Evolutionary conservation across 2,329 filamentous ascomycete genomes (phyloP).

Genomic region (Dactylellina leptospora): DNA sequence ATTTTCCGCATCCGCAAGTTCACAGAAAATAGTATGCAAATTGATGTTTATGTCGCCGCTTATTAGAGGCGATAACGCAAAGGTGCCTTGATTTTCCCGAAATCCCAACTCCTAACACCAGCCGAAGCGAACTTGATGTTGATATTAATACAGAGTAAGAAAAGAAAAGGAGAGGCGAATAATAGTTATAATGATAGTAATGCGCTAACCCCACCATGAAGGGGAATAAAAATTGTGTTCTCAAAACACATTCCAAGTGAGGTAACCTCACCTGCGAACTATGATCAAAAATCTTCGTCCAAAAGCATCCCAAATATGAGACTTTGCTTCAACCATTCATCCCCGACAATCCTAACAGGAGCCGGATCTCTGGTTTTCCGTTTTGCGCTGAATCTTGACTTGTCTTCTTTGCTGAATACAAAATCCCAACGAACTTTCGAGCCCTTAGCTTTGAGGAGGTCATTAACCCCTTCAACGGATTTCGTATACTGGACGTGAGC

Average conservation of each 20-base stretch:
- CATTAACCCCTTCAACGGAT: slow-evolving; percentile 63
- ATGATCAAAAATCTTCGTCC: slow-evolving; percentile 63
- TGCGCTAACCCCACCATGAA: background rate
- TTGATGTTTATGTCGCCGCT: too few species aligned
- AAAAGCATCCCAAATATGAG: slow-evolving; percentile 84
- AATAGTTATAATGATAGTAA: too few species aligned
- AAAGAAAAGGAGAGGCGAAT: too few species aligned
- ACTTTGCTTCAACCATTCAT: slow-evolving; percentile 91
- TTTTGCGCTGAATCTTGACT: slow-evolving; percentile 59
- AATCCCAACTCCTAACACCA: background rate
- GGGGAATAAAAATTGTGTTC: too few species aligned
- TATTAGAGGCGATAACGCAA: background rate
- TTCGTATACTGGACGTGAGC: slow-evolving; percentile 64
- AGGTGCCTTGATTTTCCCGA: background rate
- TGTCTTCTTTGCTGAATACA: slow-evolving; percentile 36
- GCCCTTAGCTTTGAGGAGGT: slow-evolving; percentile 55
- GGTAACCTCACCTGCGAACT: too few species aligned
- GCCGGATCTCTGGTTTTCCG: slow-evolving; percentile 63
- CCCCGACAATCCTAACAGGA: slow-evolving; percentile 73
- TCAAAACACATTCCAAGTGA: too few species aligned
- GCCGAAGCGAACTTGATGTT: background rate
- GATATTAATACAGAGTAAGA: background rate
- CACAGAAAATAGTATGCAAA: too few species aligned
- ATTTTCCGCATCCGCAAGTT: too few species aligned
- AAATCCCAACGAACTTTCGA: slow-evolving; percentile 48